A percentile compares a stretch with the other conserved stretches of the same genome.
Evolutionary conservation across 192 early-diverging fungal genomes (phyloP).

Genomic region (Rhizoclosmatium globosum): DNA sequence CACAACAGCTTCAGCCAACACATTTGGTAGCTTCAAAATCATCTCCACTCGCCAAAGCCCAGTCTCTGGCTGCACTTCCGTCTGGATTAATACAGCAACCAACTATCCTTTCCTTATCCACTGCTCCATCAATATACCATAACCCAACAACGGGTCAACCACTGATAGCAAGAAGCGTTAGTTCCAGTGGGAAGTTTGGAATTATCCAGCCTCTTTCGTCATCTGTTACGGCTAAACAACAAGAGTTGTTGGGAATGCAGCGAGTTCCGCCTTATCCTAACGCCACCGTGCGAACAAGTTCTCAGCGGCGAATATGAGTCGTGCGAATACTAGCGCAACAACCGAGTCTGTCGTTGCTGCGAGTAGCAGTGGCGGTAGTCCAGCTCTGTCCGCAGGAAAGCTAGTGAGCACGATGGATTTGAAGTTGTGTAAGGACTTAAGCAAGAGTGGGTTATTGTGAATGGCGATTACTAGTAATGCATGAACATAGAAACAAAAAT

Average conservation of each 20-base stretch:
- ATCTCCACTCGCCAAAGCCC: too few species aligned
- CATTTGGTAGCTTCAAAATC: too few species aligned
- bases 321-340: neutral
- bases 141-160: too few species aligned
- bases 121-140: neutral
- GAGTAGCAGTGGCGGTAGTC: neutral
- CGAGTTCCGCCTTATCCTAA: too few species aligned
- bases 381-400: neutral
- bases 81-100: neutral
- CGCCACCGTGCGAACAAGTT: neutral
- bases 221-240: too few species aligned
- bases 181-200: too few species aligned
- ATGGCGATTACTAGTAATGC: neutral
- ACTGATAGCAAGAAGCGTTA: too few species aligned
- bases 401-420: conserved; percentile 24
- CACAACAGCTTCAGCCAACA: too few species aligned
- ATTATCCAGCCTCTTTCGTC: too few species aligned
- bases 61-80: too few species aligned
- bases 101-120: neutral
- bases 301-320: neutral
- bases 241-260: too few species aligned
- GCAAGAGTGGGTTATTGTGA: conserved; percentile 20
- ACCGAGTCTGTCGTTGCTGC: neutral
- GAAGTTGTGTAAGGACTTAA: conserved; percentile 18
- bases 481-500: neutral